Conservation (phyloP, 2,329 filamentous ascomycete genomes). For the Fusarium sp. region DNA sequence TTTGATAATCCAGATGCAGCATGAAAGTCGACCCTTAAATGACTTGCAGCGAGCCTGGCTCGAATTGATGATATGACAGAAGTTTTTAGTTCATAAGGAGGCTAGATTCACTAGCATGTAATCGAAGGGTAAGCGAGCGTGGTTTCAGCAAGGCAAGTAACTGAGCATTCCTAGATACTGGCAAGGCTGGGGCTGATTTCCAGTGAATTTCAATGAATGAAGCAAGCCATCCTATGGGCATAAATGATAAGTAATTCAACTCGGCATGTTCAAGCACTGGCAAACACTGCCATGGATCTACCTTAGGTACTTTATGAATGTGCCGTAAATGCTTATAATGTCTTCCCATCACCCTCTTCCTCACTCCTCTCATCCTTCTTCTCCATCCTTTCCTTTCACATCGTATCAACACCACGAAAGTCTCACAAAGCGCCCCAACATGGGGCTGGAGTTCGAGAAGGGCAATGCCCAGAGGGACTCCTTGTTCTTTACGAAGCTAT, state of each 20-base stretch:
- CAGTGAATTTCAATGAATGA: not conserved
- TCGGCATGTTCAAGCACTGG: not conserved
- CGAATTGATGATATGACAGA: not conserved
- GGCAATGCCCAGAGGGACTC: not conserved
- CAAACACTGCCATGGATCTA: not conserved
- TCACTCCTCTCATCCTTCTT: not conserved
- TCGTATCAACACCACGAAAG: too few species aligned
- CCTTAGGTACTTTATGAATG: not conserved
- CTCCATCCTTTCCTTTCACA: not conserved
- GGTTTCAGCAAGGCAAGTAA: not conserved
- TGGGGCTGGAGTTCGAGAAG: not conserved
- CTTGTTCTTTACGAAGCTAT: not conserved
- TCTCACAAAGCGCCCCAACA: not conserved
- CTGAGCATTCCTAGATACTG: not conserved
- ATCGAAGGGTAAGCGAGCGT: not conserved
- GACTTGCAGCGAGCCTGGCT: not conserved
- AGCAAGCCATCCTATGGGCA: not conserved
- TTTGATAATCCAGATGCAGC: not conserved
- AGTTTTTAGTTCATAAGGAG: too few species aligned
- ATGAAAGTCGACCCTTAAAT: not conserved
- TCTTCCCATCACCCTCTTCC: not conserved
- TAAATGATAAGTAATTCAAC: not conserved
- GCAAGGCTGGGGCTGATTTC: not conserved
- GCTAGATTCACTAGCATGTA: not conserved
- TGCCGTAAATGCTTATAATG: not conserved